phyloP scores from a whole-genome alignment of 768 basidiomycete genomes.

The Pisolithus sp. region DNA sequence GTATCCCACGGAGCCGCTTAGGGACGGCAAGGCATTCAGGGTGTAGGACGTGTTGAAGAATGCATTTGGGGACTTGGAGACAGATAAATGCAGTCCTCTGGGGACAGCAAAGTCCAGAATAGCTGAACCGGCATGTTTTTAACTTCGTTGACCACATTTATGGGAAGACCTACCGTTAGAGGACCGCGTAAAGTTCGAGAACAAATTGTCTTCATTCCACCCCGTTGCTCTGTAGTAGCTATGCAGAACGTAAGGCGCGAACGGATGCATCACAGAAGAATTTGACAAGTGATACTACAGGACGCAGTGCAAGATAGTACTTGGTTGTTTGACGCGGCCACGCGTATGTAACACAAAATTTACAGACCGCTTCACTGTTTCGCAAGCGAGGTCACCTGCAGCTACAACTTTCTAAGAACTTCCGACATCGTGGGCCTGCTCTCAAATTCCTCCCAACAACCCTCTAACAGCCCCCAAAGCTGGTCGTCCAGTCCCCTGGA shows the following conservation, averaged over 20 bases:
- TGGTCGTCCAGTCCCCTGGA: constrained; percentile 40
- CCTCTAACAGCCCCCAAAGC: constrained; percentile 38
- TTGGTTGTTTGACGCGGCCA: no score
- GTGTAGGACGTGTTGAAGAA: constrained; percentile 88
- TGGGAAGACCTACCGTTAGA: constrained; percentile 59
- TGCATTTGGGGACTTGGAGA: constrained; percentile 84
- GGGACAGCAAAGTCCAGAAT: constrained; percentile 91
- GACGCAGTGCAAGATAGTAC: no score
- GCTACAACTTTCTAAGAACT: constrained; percentile 20
- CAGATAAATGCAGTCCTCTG: constrained; percentile 67
- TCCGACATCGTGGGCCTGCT: constrained; percentile 37
- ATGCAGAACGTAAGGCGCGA: constrained; percentile 81
- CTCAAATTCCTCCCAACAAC: constrained; percentile 37
- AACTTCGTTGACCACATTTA: background rate
- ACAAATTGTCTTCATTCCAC: constrained; percentile 96
- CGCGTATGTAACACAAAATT: background rate
- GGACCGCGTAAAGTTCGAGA: constrained; percentile 82
- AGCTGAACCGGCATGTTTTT: constrained; percentile 40
- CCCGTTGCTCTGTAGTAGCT: constrained; percentile 89
- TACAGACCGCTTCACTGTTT: background rate
- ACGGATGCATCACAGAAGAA: constrained; percentile 61
- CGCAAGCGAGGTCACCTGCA: background rate
- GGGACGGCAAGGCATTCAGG: constrained; percentile 87
- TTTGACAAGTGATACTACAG: no score
- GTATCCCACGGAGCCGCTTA: constrained; percentile 90